phyloP scores from a whole-genome alignment of 1,284 basidiomycete species.

The Ustilago xerochloae region DNA sequence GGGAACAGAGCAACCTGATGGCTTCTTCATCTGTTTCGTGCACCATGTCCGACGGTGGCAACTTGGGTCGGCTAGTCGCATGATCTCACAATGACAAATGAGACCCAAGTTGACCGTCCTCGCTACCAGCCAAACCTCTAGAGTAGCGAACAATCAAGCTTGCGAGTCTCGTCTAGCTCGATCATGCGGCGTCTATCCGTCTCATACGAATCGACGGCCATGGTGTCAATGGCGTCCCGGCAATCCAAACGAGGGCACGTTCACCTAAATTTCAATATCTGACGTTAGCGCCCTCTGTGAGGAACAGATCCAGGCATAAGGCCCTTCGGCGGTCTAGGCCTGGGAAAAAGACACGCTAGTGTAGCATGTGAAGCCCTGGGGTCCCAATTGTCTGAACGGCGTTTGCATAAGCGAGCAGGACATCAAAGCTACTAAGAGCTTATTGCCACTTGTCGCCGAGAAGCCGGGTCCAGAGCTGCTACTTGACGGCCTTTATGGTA shows the following conservation, averaged over 20 bases:
- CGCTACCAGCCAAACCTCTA: not conserved
- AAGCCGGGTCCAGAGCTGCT: not conserved
- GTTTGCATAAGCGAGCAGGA: not conserved
- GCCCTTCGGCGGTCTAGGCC: no score
- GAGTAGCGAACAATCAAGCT: not conserved
- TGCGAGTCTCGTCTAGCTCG: not conserved
- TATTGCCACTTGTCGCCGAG: not conserved
- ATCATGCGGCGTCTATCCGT: no score
- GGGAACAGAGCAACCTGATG: no score
- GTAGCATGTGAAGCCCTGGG: no score
- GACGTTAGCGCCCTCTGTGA: not conserved
- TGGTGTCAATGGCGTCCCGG: not conserved
- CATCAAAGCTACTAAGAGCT: not conserved
- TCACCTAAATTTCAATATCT: not conserved
- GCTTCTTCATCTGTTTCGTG: no score
- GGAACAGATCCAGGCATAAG: no score
- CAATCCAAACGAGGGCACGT: not conserved
- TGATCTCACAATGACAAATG: not conserved
- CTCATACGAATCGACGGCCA: no score
- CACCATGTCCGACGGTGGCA: no score
- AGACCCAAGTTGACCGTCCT: not conserved
- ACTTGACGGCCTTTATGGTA: not conserved
- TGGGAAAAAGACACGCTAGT: no score
- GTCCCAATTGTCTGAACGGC: no score
- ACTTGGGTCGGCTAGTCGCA: not conserved